These are phyloP conservation scores for Canna indica DNA, from an alignment of 176 grass and related monocot species.

Conservation along the genomic window DNA sequence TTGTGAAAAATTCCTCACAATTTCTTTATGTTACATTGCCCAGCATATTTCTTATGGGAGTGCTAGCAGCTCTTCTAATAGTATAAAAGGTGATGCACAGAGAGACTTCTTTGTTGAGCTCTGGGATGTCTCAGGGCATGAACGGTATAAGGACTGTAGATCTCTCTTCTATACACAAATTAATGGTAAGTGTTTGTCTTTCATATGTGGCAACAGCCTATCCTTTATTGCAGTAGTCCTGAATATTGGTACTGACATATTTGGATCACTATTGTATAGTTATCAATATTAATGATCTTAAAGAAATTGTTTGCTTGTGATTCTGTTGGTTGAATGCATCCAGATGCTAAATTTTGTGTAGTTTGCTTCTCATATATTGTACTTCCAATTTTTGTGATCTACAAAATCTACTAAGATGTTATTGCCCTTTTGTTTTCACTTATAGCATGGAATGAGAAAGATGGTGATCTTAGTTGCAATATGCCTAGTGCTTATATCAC, in stretches of 20 bases:
- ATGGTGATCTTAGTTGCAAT: too few species aligned
- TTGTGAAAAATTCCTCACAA: conserved; percentile 5
- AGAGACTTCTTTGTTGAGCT: conserved; percentile 93
- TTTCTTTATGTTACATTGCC: not conserved
- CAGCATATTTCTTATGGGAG: conserved; percentile 82
- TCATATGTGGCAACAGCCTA: not conserved
- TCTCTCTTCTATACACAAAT: conserved; percentile 87
- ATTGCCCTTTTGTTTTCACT: too few species aligned
- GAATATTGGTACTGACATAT: not conserved
- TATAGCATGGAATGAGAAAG: too few species aligned
- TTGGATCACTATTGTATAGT: not conserved
- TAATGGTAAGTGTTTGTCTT: conserved; percentile 41
- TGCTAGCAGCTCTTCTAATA: conserved; percentile 61
- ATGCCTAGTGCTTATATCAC: too few species aligned
- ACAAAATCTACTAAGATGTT: too few species aligned
- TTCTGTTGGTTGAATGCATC: not conserved
- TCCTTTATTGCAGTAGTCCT: too few species aligned
- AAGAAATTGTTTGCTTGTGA: not conserved
- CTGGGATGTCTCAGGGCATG: conserved; percentile 92
- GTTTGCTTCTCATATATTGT: not conserved
- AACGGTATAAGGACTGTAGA: conserved; percentile 75
- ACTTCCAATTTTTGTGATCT: too few species aligned
- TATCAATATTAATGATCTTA: not conserved
- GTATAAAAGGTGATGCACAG: conserved; percentile 53
- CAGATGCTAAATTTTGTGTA: not conserved